Percentiles rank a stretch among this genome's conserved stretches.
Evolutionary conservation across 1,139 yeast genomes (phyloP).

Genomic region (Chernovozyma sophiae-reginae): DNA sequence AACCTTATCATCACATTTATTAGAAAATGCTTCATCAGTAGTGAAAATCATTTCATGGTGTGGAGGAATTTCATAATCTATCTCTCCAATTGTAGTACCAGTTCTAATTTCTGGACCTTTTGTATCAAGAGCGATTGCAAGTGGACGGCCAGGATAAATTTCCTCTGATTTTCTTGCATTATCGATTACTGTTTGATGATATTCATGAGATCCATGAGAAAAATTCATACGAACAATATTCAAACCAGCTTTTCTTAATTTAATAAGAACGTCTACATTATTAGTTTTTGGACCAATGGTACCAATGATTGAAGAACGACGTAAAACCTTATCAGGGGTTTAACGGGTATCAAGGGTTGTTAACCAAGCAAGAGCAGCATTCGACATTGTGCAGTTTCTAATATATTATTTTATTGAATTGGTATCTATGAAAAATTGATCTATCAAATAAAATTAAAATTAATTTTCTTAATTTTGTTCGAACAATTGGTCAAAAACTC

Average conservation of each 20-base stretch:
- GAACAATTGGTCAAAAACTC: too few species aligned
- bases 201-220: slow-evolving; percentile 95
- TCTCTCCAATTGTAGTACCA: slow-evolving; percentile 79
- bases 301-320: slow-evolving; percentile 96
- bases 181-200: slow-evolving; percentile 95
- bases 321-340: slow-evolving; percentile 79
- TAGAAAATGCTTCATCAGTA: slow-evolving; percentile 78
- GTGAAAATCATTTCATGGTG: slow-evolving; percentile 91
- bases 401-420: too few species aligned
- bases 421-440: too few species aligned
- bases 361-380: slow-evolving; percentile 59
- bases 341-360: slow-evolving; percentile 70
- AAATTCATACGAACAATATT: slow-evolving; percentile 98
- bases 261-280: slow-evolving; percentile 76
- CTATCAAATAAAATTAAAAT: too few species aligned
- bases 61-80: slow-evolving; percentile 77
- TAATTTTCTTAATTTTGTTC: too few species aligned
- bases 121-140: slow-evolving; percentile 97
- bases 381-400: too few species aligned
- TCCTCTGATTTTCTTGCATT: slow-evolving; percentile 93
- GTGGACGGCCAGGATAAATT: slow-evolving; percentile 89
- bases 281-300: slow-evolving; percentile 98
- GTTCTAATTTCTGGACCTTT: slow-evolving; percentile 99
- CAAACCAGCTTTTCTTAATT: slow-evolving; percentile 93
- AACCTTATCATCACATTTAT: slow-evolving; percentile 66